phyloP scores from a whole-genome alignment of 1,284 basidiomycete species.

The Ustilago shanxiensis region DNA sequence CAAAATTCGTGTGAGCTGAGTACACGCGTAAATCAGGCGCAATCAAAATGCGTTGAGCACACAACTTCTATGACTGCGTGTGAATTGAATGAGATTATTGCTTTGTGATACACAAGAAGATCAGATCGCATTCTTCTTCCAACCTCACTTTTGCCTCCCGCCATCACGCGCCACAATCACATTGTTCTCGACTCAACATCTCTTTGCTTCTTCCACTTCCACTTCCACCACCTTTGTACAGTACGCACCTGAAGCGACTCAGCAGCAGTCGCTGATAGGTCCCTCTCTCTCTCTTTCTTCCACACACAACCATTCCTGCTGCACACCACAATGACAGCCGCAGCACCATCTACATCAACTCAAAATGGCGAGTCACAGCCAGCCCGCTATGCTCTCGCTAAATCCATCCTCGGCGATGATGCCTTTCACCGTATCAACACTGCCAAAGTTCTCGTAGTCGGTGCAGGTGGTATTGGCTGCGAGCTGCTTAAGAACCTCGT shows the following conservation, averaged over 20 bases:
- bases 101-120: background rate
- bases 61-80: background rate
- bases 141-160: background rate
- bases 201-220: constrained; percentile 2
- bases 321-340: constrained; percentile 7
- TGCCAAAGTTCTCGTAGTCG: constrained; percentile 81
- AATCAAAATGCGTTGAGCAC: constrained; percentile 4
- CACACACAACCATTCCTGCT: background rate
- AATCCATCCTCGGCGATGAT: constrained; percentile 35
- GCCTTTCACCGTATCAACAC: constrained; percentile 35
- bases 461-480: constrained; percentile 96
- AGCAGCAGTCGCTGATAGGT: background rate
- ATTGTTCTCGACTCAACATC: background rate
- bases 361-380: constrained; percentile 20
- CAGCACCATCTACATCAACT: constrained; percentile 24
- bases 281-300: background rate
- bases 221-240: no score
- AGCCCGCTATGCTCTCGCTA: constrained; percentile 39
- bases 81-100: constrained; percentile 14
- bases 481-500: constrained; percentile 98
- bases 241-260: background rate
- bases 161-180: constrained; percentile 7
- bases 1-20: constrained; percentile 1
- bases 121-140: constrained; percentile 13
- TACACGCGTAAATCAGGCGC: background rate